Base-by-base conservation (phyloP, 1,284 basidiomycete genomes). In the Mycosarcoma mackinlayi region DNA sequence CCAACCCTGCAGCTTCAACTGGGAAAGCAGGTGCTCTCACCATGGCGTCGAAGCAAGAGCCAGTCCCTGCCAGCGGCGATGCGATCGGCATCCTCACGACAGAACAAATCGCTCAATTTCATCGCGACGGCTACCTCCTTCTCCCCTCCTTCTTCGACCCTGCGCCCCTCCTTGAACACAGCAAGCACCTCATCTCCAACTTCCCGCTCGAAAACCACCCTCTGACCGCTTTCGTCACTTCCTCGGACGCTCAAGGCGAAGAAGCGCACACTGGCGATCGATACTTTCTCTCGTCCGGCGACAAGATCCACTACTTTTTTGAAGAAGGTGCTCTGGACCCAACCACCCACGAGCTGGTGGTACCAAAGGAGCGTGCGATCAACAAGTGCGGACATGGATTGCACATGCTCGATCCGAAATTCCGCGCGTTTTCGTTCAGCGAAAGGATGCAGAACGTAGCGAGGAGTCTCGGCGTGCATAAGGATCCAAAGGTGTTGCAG, bases 281-380 rank as follows among this genome's bases (percentile, higher is more conserved):
- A 24, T 98, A 98, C 83, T 98, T 98, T 79, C 85, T 98, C 53
- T 87, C 86, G 13, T 93, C 91, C 1, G 92, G 92, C 1, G 92
- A 97, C 83, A 58, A 96, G 55, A 55, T 70, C 25, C 88, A 91
- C 3, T 94, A 89, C 83, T 95, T 95, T 81, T 85, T 94, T 35
- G 93, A 95, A 78, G 88, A 90, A 75, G 92, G 89, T 53, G 92
- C 92, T 0, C 21, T 75, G n/a, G 63, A 50, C 9, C 30, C 69
- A 3, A 10, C 80, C 73, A 82, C 49, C 16, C 61, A 65, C 8
- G 13, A 46, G n/a, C 55, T 79, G 16, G 46, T 53, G 10, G 53
- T 67, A 5, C 59, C 62, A 3, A 49, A 54, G 4, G 64, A 63
- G 2, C 35, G 51, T 3, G 65, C 73, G 11, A 64, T 79, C 34